Evolutionary conservation across 192 early-diverging fungal genomes (phyloP), one percentile per base, ranked within the genome.

Genomic region (Coemansia guatemalensis): DNA sequence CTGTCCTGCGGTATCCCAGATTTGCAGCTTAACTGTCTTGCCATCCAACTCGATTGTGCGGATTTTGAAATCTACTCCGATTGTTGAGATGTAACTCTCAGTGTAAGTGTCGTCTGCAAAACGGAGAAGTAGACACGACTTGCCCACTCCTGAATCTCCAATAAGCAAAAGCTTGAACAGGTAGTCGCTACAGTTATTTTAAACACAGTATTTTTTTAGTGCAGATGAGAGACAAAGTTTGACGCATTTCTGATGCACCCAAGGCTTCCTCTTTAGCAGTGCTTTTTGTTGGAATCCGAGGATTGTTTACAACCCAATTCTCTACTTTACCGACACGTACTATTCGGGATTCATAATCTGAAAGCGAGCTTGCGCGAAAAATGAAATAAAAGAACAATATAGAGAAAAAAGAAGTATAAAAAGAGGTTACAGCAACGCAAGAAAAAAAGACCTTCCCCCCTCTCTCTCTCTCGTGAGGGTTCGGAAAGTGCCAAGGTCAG

Each of bases 21-120:
- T 97, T 76, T 97, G 95, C 50, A 97, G 85, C 83, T 98, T 98
- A 33, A 97, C 95, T 41, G 93, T 97, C 79, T 98, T 99, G 55
- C 95, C 95, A 74, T 97, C 97, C 53, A 99, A 86, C 71, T 99
- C 97, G 62, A 98, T 98, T 54, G 95, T 98, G 68, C 95, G 90
- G 76, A 98, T 98, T 94, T 97, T 98, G 78, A 99, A 99, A 85
- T 99, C 97, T 30, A 99, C 95, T 56, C 97, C 97, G 69, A 98
- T 98, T 66, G 97, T 99, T 62, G 89, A 91, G 82, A 98, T 97
- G 85, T 97, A 98, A 73, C 89, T 93, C 79, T 99, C 95, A 23
- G 95, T 98, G 78, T 96, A 99, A 23, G 95, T 97, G 84, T 98
- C 95, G 81, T 99, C 95, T 2, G 95, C 95, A 78, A 99, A 98